Base-by-base conservation (phyloP, 2,329 filamentous ascomycete genomes). In the Setomelanomma holmii region DNA sequence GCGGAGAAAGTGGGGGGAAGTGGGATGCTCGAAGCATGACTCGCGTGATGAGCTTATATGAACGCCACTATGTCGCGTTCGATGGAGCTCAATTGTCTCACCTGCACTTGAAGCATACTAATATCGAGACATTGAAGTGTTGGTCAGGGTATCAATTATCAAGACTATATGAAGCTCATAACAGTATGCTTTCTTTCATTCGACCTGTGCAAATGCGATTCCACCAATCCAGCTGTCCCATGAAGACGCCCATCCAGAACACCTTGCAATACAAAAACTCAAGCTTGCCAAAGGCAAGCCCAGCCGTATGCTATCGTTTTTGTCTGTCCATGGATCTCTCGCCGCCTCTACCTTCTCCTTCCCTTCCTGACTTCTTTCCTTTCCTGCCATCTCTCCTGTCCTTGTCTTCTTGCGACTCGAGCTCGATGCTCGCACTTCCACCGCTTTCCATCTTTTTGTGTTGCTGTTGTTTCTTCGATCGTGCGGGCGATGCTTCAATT, bases 1-100 rank as follows among this genome's bases (percentile, higher is more conserved):
- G 58, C 58, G 49, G 60, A 59, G 53, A 61, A 56, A 68, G 68
- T 69, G 69, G 69, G 69, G 69, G 68, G 68, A 64, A 68, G 68
- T 70, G 66, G 67, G 68, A 71, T 70, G 59, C 20, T 45, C 41
- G 17, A 34, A 53, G 44, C 66, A 66, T 69, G 66, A 68, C 66
- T 67, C 68, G 65, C 46, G 58, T 21, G 11, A n/a, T 35, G 16
- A 41, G 30, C 51, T 61, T 57, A 62, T 61, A 55, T 5, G 5
- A 12, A 39, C 40, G 44, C 17, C 8, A 5, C 22, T 11, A 30
- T 4, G 19, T n/a, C 2, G n/a, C 6, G 4, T 17, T 17, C 11
- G 10, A 14, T n/a, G n/a, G n/a, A n/a, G n/a, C n/a, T n/a, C n/a
- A n/a, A n/a, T n/a, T n/a, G n/a, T n/a, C 14, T 33, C 8, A 14